Evolutionary conservation across 2,329 filamentous ascomycete species (phyloP).

Genomic region (Venturia effusa): DNA sequence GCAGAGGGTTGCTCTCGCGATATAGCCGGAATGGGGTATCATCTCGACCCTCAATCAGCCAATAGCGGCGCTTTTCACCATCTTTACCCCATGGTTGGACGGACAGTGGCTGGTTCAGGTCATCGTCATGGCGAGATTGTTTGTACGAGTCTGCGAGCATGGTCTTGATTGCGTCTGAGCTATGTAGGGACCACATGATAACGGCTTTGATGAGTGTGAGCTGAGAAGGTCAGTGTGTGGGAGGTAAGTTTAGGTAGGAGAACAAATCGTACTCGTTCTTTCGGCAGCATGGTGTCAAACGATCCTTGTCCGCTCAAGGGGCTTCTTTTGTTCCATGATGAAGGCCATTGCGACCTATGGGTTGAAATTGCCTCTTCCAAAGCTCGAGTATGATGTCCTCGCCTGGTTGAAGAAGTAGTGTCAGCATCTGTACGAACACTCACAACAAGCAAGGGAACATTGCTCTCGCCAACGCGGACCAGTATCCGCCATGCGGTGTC

Average conservation of each 20-base stretch:
- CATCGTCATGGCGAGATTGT: conserved; percentile 66
- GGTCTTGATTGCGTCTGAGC: conserved; percentile 70
- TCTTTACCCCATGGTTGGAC: conserved; percentile 87
- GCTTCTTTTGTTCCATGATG: conserved; percentile 70
- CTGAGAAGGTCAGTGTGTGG: conserved; percentile 35
- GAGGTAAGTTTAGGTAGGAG: background rate
- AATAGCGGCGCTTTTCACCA: conserved; percentile 86
- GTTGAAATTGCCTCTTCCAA: conserved; percentile 84
- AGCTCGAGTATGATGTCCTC: conserved; percentile 84
- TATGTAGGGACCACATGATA: conserved; percentile 78
- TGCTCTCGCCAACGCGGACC: background rate
- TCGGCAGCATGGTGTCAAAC: conserved; percentile 73
- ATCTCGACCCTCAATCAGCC: conserved; percentile 83
- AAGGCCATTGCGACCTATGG: conserved; percentile 81
- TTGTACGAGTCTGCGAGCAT: conserved; percentile 86
- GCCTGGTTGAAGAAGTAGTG: conserved; percentile 42
- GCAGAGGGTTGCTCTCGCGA: conserved; percentile 76
- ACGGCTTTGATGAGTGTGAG: conserved; percentile 73
- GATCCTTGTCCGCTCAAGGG: conserved; percentile 69
- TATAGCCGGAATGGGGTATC: conserved; percentile 93
- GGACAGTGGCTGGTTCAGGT: conserved; percentile 74
- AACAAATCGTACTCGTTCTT: conserved; percentile 56
- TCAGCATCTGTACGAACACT: conserved; percentile 19
- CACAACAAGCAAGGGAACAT: background rate
- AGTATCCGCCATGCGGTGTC: background rate